Conservation (phyloP, 2,329 filamentous ascomycete genomes). For the Fusarium chlamydosporum region DNA sequence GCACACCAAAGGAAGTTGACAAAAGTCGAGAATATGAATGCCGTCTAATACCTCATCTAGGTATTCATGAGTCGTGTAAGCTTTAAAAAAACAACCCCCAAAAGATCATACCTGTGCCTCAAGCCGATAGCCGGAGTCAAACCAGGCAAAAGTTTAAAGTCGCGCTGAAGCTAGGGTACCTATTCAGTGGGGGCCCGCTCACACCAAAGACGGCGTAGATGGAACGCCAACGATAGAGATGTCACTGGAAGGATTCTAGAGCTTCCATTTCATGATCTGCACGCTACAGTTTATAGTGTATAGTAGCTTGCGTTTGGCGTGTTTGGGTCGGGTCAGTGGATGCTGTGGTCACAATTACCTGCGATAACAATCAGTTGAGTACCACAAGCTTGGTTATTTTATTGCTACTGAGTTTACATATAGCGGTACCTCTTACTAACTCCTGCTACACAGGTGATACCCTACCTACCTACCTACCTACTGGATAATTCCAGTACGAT, state of each 20-base stretch:
- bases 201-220: conserved; percentile 13
- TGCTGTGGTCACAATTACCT: not conserved
- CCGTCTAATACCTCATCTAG: not conserved
- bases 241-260: conserved; percentile 40
- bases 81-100: not conserved
- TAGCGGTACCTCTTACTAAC: too few relatives aligned
- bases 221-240: conserved; percentile 10
- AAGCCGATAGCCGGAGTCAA: conserved; percentile 24
- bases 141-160: not conserved
- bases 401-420: too few relatives aligned
- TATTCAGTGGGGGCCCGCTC: conserved; percentile 19
- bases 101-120: not conserved
- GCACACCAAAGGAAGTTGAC: too few relatives aligned
- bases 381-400: not conserved
- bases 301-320: not conserved
- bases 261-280: conserved; percentile 15
- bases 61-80: conserved; percentile 7
- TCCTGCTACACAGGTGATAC: too few relatives aligned
- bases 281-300: not conserved
- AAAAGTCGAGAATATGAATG: too few relatives aligned
- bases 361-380: not conserved
- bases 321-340: not conserved
- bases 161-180: conserved; percentile 3
- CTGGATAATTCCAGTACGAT: not conserved
- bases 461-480: not conserved